Evolutionary conservation across 805 yeast genomes (phyloP).

Genomic region (Kregervanrija fluxuum): DNA sequence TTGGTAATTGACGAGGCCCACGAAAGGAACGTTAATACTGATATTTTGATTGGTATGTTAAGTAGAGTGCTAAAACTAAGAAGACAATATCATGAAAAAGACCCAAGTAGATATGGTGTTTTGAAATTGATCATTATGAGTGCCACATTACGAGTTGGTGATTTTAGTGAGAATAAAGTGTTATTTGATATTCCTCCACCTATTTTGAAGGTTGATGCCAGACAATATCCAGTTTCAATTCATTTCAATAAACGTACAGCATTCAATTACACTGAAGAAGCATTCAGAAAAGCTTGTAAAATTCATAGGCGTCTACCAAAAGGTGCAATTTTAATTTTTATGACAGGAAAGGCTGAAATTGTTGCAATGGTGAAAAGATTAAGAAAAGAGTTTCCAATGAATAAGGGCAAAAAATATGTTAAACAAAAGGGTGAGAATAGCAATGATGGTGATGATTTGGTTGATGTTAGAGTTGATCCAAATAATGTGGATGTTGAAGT

Average conservation of each 20-base stretch:
- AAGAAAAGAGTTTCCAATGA: constrained; percentile 59
- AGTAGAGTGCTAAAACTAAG: constrained; percentile 80
- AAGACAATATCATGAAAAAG: constrained; percentile 38
- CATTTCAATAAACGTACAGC: constrained; percentile 83
- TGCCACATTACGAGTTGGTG: constrained; percentile 90
- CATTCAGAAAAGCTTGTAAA: constrained; percentile 75
- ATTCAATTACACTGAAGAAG: constrained; percentile 77
- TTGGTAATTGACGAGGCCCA: constrained; percentile 96
- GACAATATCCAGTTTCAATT: constrained; percentile 89
- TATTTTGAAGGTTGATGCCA: constrained; percentile 77
- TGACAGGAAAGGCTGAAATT: constrained; percentile 95
- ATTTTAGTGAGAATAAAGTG: constrained; percentile 74
- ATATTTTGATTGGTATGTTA: constrained; percentile 88
- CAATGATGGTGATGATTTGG: constrained; percentile 27
- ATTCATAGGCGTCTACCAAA: constrained; percentile 84
- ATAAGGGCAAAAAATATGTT: constrained; percentile 16
- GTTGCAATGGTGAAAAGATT: constrained; percentile 63
- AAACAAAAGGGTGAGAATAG: constrained; percentile 9
- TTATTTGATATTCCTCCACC: constrained; percentile 78
- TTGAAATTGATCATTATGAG: constrained; percentile 90
- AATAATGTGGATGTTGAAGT: constrained; percentile 69
- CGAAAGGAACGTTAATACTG: constrained; percentile 93
- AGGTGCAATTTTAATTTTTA: constrained; percentile 85
- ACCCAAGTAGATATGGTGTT: constrained; percentile 46
- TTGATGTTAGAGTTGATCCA: constrained; percentile 44